Evolutionary conservation across 2,329 filamentous ascomycete genomes (phyloP), one percentile per base, ranked within the genome.

Genomic region (Geosmithia morbida): DNA sequence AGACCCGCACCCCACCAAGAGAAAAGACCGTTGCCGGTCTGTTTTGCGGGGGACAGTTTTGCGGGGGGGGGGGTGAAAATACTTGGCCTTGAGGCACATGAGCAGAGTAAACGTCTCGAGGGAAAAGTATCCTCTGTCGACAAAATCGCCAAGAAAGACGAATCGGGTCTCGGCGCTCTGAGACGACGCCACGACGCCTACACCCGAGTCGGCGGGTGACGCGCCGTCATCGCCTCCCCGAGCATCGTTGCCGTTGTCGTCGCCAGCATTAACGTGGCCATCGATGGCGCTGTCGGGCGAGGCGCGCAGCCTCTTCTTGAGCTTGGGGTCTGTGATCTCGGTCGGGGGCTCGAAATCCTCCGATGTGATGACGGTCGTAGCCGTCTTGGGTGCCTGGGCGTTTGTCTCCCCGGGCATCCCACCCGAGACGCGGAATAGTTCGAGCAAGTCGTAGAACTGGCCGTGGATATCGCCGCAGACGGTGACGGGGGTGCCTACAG

Each of bases 381-480:
- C 69, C 11, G 81, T 83, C 56, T 80, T 76, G 16, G 85, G 83
- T 14, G 77, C 68, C 59, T 88, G 75, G 22, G 81, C 73, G 51
- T 81, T 76, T 40, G 78, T 76, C 57, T 94, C 85, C 57, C 87
- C 87, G 11, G 92, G 92, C 86, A 97, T 96, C 54, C 92, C 92
- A 51, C 92, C 92, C 44, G 90, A 88, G 41, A 98, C 90, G 47
- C 89, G 84, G 67, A 98, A 98, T 45, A 98, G 80, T 70, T 98
- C 92, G 51, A 97, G 79, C 10, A 98, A 74, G 64, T 98, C 92
- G 68, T 98, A 97, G 65, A 97, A 97, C 68, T 98, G 92, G 57
- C 92, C 92, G 66, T 98, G 92, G 52, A 98, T 97, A 62, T 98
- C 92, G 61, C 92, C 92, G 60, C 92, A 97, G 52, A 98, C 85